Conservation (phyloP, 1,139 yeast genomes). For the Spathaspora sp. region DNA sequence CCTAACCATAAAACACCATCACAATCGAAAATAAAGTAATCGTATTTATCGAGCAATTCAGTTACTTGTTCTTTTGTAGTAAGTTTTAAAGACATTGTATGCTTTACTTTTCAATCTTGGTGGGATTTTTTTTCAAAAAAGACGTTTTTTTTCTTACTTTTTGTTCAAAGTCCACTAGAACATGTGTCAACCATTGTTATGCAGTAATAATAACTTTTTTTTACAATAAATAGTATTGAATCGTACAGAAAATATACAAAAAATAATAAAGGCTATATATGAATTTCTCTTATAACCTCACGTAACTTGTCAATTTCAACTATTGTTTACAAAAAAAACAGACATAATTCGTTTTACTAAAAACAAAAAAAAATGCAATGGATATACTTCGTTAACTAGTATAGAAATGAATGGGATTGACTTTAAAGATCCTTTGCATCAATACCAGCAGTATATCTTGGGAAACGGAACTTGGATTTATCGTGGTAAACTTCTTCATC, state of each 20-base stretch:
- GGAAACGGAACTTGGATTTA: constrained; percentile 47
- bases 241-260: background rate
- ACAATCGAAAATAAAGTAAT: constrained; percentile 46
- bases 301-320: background rate
- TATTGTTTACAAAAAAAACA: background rate
- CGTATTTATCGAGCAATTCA: constrained; percentile 30
- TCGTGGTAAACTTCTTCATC: constrained; percentile 47
- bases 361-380: background rate
- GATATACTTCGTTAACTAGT: background rate
- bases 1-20: constrained; percentile 53
- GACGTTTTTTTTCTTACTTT: background rate
- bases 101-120: too few relatives aligned
- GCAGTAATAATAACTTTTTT: background rate
- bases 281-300: background rate
- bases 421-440: constrained; percentile 22
- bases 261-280: constrained; percentile 1
- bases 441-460: constrained; percentile 44
- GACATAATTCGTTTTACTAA: background rate
- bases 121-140: background rate
- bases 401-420: background rate
- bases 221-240: background rate
- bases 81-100: constrained; percentile 23
- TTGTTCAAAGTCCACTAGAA: background rate
- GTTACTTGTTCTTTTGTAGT: constrained; percentile 18
- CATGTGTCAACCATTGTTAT: background rate